Evolutionary conservation across 2,329 filamentous ascomycete species (phyloP).

Genomic region (Ophiosphaerella narmari): DNA sequence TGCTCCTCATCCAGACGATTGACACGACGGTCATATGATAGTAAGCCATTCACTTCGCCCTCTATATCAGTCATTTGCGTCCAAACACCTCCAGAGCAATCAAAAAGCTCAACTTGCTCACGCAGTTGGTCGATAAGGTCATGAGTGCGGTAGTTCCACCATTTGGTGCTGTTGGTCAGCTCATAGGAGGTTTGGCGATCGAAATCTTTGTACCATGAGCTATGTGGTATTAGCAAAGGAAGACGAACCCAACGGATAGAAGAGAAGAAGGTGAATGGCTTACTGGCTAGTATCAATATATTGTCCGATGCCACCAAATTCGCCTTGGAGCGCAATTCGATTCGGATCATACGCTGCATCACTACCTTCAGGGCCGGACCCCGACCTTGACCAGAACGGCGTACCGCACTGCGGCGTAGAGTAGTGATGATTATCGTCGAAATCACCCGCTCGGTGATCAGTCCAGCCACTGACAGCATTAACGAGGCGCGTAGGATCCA

Average conservation of each 20-base stretch:
- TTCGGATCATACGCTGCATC: constrained; percentile 57
- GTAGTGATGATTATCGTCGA: constrained; percentile 71
- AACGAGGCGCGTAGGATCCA: constrained; percentile 69
- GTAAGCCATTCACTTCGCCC: constrained; percentile 72
- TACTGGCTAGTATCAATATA: constrained; percentile 56
- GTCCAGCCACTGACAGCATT: constrained; percentile 68
- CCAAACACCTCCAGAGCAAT: constrained; percentile 71
- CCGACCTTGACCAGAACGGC: constrained; percentile 65
- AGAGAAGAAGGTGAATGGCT: constrained; percentile 23
- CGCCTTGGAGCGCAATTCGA: constrained; percentile 71
- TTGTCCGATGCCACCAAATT: constrained; percentile 72
- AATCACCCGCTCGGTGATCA: constrained; percentile 72
- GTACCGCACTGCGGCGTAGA: constrained; percentile 72
- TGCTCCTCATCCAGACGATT: constrained; percentile 61
- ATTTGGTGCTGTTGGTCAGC: constrained; percentile 60
- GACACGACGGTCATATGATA: constrained; percentile 70
- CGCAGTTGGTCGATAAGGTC: constrained; percentile 54
- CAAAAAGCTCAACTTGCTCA: constrained; percentile 58
- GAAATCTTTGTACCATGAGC: constrained; percentile 66
- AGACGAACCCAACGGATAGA: too few species aligned
- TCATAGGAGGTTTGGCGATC: constrained; percentile 69
- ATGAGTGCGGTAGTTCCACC: constrained; percentile 70
- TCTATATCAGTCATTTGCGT: constrained; percentile 78
- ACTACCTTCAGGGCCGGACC: constrained; percentile 55
- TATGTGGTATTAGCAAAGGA: constrained; percentile 28